Evolutionary conservation across 352 stramenopile species (phyloP), one percentile per base, ranked within the genome.

Genomic region (Globisporangium emineosum): DNA sequence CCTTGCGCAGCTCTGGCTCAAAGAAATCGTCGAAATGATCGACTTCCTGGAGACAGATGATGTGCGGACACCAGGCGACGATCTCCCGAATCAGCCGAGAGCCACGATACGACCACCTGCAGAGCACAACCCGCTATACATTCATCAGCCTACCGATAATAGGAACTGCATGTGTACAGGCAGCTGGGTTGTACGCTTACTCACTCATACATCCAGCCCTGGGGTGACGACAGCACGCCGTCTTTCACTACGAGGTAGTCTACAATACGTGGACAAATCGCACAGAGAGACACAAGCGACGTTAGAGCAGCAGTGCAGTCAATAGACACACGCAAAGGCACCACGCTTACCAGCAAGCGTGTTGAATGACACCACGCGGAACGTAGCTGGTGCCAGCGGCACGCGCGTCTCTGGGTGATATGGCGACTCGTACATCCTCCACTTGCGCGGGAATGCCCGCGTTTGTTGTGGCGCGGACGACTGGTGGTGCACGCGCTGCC

Each of bases 21-120:
- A 91, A 91, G 50, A 86, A 91, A 60, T 88, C 76, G 15, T 79
- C 75, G 50, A 76, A 91, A 57, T 91, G 82, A 66, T 91, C 82
- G 49, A 89, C 82, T 64, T 91, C 82, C 55, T 91, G 82, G 47
- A 91, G 64, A 60, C 80, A 88, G 42, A 91, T 67, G 17, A 91
- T 60, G 51, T 88, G 57, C 9, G 79, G 69, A n/a, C 49, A 49
- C 76, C 71, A 84, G 40, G 56, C 45, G 19, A 84, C 7, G 45
- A 91, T 88, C 60, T 91, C 78, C 58, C 72, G 74, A 47, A 89
- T 47, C 37, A 91, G 60, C 0, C 75, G 71, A 17, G 64, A 62
- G 30, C 71, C 60, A 47, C 82, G 79, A 62, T 89, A 80, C 42
- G 64, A 56, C 81, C 81, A 81, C n/a, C 72, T 82, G 42, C 40